phyloP scores from a whole-genome alignment of 2,329 filamentous ascomycete genomes.

The Xylaria digitata region DNA sequence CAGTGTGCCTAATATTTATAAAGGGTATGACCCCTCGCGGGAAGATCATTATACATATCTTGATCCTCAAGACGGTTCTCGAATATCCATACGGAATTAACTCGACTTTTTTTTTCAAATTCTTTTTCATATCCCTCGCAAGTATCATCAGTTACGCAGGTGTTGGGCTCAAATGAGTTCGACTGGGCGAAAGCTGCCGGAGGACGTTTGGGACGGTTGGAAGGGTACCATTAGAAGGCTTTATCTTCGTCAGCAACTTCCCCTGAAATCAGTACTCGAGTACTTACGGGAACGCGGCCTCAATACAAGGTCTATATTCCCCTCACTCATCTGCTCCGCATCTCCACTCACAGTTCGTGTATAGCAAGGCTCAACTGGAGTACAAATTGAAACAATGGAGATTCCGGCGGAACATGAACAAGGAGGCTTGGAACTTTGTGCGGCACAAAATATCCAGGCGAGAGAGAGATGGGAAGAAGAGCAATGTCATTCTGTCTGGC shows the following conservation, averaged over 20 bases:
- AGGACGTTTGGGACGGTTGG: not conserved
- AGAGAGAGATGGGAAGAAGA: not conserved
- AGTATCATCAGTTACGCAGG: not conserved
- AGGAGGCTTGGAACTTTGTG: not conserved
- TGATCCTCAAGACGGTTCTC: not conserved
- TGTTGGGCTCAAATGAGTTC: not conserved
- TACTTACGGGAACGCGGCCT: not conserved
- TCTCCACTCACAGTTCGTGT: not conserved
- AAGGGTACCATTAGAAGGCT: not conserved
- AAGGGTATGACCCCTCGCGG: not conserved
- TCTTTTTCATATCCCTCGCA: not conserved
- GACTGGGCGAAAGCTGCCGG: not conserved
- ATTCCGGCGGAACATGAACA: not conserved
- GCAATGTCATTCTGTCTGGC: not conserved
- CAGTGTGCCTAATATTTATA: not conserved
- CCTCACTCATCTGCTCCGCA: not conserved
- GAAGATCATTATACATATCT: too few species aligned
- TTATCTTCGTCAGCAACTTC: not conserved
- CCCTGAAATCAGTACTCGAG: not conserved
- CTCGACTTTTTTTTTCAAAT: too few species aligned
- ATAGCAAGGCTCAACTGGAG: not conserved
- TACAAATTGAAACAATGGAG: not conserved
- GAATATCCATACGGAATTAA: not conserved
- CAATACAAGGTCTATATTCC: not conserved
- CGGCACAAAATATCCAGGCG: not conserved